A percentile compares a stretch with the other conserved stretches of the same genome.
Evolutionary conservation across 164 flowering plant genomes (phyloP).

Genomic region (Brasenia schreberi): DNA sequence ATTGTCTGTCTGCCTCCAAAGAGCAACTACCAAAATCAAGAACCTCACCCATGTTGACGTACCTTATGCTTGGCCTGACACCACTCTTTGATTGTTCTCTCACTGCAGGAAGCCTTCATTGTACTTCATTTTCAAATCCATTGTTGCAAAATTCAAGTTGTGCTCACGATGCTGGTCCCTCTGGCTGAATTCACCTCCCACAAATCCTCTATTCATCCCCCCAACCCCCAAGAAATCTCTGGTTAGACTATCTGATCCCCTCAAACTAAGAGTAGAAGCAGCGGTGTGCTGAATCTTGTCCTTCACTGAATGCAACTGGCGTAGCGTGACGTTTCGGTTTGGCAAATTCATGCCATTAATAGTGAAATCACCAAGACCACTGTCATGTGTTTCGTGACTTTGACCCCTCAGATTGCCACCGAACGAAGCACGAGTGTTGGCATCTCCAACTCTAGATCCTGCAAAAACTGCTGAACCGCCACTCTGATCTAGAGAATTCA

Average conservation of each 20-base stretch:
- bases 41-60: not conserved
- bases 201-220: slow-evolving; percentile 37
- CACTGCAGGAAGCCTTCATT: not conserved
- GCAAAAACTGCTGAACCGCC: slow-evolving; percentile 17
- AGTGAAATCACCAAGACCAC: not conserved
- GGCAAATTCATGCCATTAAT: not conserved
- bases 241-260: slow-evolving; percentile 46
- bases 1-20: not conserved
- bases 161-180: slow-evolving; percentile 16
- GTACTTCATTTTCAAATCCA: not conserved
- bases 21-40: not conserved
- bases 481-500: slow-evolving; percentile 35
- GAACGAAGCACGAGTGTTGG: not conserved
- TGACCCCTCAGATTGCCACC: not conserved
- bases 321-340: not conserved
- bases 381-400: not conserved
- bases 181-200: slow-evolving; percentile 26
- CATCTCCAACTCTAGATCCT: slow-evolving; percentile 2
- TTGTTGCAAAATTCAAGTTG: not conserved
- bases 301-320: slow-evolving; percentile 3
- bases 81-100: not conserved
- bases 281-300: not conserved
- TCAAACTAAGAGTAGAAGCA: slow-evolving; percentile 9
- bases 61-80: not conserved
- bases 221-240: slow-evolving; percentile 80